Conservation (phyloP, 768 basidiomycete genomes). For the Hortiboletus flavorubellus region DNA sequence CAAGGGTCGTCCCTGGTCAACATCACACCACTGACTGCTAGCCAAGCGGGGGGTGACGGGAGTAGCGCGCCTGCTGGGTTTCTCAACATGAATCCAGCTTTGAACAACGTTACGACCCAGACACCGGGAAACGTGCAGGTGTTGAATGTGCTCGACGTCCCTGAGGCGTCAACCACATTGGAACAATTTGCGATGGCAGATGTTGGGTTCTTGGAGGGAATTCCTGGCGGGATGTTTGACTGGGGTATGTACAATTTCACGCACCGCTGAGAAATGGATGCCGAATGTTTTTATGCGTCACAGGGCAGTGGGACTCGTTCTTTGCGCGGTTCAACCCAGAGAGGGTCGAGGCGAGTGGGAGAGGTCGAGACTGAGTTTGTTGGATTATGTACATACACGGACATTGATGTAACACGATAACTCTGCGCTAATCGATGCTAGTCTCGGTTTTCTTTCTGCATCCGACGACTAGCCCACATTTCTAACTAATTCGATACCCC, state of each 20-base stretch:
- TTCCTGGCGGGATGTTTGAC: slow-evolving; percentile 84
- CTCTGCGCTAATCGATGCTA: slow-evolving; percentile 11
- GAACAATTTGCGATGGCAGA: slow-evolving; percentile 67
- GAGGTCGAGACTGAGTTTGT: not conserved
- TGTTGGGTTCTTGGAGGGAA: slow-evolving; percentile 68
- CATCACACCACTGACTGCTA: slow-evolving; percentile 43
- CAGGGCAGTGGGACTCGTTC: slow-evolving; percentile 83
- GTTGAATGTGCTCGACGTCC: slow-evolving; percentile 69
- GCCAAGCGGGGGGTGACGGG: slow-evolving; percentile 32
- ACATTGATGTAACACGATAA: slow-evolving; percentile 2
- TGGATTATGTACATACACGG: slow-evolving; percentile 13
- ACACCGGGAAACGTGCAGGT: slow-evolving; percentile 61
- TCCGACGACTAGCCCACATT: slow-evolving; percentile 9
- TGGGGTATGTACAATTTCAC: slow-evolving; percentile 57
- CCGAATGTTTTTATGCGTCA: not conserved
- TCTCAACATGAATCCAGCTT: slow-evolving; percentile 71
- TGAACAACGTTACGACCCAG: slow-evolving; percentile 48
- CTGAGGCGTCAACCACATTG: slow-evolving; percentile 50
- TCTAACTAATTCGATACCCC: slow-evolving; percentile 27
- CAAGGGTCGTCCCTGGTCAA: slow-evolving; percentile 49
- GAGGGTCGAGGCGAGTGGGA: not conserved
- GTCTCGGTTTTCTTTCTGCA: not conserved
- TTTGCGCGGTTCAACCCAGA: slow-evolving; percentile 55
- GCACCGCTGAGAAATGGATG: not conserved
- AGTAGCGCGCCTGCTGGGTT: slow-evolving; percentile 20